Percentiles rank a stretch among this genome's conserved stretches.
These are phyloP conservation scores for Ustilago xerochloae DNA, from an alignment of 1,284 basidiomycete genomes.

Conservation along the genomic window DNA sequence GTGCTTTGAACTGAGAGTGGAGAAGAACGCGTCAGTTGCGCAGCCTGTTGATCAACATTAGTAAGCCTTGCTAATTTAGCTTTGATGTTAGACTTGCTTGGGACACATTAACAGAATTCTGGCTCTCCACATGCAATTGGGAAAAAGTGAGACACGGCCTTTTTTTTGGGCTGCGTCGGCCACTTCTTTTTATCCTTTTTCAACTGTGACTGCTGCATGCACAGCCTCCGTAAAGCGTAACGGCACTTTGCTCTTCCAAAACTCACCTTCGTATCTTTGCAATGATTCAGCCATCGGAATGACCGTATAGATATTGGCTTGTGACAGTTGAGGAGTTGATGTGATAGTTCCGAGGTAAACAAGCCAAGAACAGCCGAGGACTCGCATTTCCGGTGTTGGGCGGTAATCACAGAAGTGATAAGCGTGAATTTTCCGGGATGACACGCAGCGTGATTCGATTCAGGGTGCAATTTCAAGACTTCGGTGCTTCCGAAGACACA, in stretches of 20 bases:
- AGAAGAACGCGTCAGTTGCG: constrained; percentile 36
- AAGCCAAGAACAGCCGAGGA: constrained; percentile 1
- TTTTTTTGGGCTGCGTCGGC: too few species aligned
- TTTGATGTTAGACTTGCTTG: not conserved
- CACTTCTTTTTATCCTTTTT: too few species aligned
- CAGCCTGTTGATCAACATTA: constrained; percentile 14
- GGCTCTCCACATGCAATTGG: not conserved
- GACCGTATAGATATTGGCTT: too few species aligned
- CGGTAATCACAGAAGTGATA: not conserved
- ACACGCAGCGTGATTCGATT: not conserved
- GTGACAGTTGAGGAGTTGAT: not conserved
- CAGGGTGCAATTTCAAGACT: not conserved
- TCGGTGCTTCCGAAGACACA: not conserved
- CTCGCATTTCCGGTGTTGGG: constrained; percentile 1
- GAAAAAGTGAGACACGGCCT: not conserved
- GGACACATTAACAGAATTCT: not conserved
- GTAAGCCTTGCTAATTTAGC: constrained; percentile 13
- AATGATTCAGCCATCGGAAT: too few species aligned
- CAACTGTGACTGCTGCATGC: too few species aligned
- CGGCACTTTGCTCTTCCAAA: too few species aligned
- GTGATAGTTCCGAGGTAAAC: not conserved
- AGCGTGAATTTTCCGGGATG: too few species aligned
- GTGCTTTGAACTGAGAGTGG: constrained; percentile 9
- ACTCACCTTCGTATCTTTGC: too few species aligned
- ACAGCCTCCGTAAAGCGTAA: too few species aligned